A percentile compares a stretch with the other conserved stretches of the same genome.
phyloP scores from a whole-genome alignment of 345 rosid genomes.

The Dipteronia sinensis region DNA sequence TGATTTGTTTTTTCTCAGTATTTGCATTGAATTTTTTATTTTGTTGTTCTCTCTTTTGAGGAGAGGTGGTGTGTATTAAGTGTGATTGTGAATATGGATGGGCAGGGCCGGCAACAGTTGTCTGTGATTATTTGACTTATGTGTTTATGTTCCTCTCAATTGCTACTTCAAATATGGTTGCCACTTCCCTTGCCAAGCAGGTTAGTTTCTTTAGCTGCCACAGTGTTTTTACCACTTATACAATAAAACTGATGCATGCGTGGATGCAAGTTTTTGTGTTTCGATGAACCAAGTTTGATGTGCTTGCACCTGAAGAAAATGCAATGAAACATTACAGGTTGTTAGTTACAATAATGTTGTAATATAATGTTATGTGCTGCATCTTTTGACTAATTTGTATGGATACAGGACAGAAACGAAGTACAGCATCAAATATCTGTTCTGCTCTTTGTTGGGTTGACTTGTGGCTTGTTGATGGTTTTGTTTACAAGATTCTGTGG shows the following conservation, averaged over 20 bases:
- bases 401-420: constrained; percentile 66
- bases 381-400: constrained; percentile 3
- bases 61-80: neutral
- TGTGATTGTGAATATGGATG: constrained; percentile 23
- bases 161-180: constrained; percentile 93
- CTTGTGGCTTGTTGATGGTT: constrained; percentile 80
- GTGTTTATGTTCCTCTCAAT: constrained; percentile 88
- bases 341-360: neutral
- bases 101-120: constrained; percentile 92
- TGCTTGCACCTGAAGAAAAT: neutral
- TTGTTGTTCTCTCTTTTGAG: neutral
- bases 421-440: constrained; percentile 84
- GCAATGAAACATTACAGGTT: neutral
- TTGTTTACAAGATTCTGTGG: constrained; percentile 72
- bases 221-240: neutral
- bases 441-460: constrained; percentile 68
- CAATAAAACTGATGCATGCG: neutral
- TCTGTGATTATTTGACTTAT: constrained; percentile 73
- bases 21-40: neutral
- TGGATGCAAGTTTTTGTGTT: neutral
- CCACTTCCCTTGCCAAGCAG: constrained; percentile 84
- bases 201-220: constrained; percentile 39
- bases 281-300: neutral
- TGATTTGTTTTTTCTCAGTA: neutral
- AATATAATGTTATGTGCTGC: neutral